phyloP scores from a whole-genome alignment of 768 basidiomycete species.

The Boletus sp. region DNA sequence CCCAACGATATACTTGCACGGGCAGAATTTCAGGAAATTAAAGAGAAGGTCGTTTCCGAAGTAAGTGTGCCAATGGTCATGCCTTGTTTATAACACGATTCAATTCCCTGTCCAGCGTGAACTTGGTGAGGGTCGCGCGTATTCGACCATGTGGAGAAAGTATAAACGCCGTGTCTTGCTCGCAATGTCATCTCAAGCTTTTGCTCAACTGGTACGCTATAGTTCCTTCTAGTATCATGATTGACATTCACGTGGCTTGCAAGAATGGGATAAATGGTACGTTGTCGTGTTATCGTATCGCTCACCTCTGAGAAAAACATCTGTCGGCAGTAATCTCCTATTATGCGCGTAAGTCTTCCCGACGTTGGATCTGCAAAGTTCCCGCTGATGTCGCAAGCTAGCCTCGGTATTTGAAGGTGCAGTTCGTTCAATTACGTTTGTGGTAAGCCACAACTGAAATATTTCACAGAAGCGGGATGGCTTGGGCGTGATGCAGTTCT shows the following conservation, averaged over 20 bases:
- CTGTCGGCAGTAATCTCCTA: slow-evolving; percentile 78
- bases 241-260: neutral
- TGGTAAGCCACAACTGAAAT: slow-evolving; percentile 4
- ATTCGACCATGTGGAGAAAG: slow-evolving; percentile 78
- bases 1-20: slow-evolving; percentile 61
- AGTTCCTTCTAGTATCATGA: neutral
- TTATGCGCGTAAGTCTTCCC: slow-evolving; percentile 71
- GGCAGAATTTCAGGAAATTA: slow-evolving; percentile 89
- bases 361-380: neutral
- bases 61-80: slow-evolving; percentile 34
- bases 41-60: slow-evolving; percentile 70
- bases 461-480: slow-evolving; percentile 82
- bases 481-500: slow-evolving; percentile 88
- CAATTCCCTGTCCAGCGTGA: slow-evolving; percentile 51
- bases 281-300: slow-evolving; percentile 14
- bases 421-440: slow-evolving; percentile 3
- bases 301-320: slow-evolving; percentile 5
- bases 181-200: slow-evolving; percentile 94
- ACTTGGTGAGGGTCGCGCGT: slow-evolving; percentile 71
- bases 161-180: slow-evolving; percentile 87
- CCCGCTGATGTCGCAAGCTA: slow-evolving; percentile 29
- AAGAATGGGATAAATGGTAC: slow-evolving; percentile 94
- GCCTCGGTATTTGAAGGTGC: slow-evolving; percentile 89
- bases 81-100: neutral
- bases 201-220: slow-evolving; percentile 81